These are phyloP conservation scores for Eugenia klotzschiana DNA, from an alignment of 441 rosid genomes.

Conservation along the genomic window DNA sequence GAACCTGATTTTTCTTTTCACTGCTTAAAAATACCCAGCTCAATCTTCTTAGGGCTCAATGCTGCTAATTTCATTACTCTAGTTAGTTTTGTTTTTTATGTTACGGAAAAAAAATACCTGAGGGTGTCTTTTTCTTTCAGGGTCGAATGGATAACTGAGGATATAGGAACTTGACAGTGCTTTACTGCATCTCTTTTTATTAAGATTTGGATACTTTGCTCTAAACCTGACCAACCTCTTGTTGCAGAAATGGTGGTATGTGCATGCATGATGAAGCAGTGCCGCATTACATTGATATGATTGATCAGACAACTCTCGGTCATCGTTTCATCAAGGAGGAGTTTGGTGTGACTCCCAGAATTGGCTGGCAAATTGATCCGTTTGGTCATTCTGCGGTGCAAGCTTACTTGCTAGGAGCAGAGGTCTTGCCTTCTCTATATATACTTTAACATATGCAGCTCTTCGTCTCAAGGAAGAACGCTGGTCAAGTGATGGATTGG, in stretches of 20 bases:
- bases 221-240: background rate
- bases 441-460: background rate
- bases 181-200: background rate
- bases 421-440: conserved; percentile 17
- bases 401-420: conserved; percentile 94
- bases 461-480: background rate
- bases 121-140: background rate
- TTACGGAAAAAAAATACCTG: background rate
- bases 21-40: background rate
- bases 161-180: background rate
- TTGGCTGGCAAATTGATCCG: conserved; percentile 99
- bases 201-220: background rate
- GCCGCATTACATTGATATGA: conserved; percentile 93
- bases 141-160: background rate
- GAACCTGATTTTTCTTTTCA: background rate
- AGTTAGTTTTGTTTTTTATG: background rate
- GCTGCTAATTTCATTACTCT: background rate
- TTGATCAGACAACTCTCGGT: conserved; percentile 95
- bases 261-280: conserved; percentile 99
- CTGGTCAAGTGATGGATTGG: background rate
- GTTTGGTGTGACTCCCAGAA: conserved; percentile 87
- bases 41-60: background rate
- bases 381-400: conserved; percentile 99
- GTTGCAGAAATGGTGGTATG: conserved; percentile 91
- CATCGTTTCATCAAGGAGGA: conserved; percentile 66